Conservation (phyloP, 2,329 filamentous ascomycete species). For the Claviceps paspali region DNA sequence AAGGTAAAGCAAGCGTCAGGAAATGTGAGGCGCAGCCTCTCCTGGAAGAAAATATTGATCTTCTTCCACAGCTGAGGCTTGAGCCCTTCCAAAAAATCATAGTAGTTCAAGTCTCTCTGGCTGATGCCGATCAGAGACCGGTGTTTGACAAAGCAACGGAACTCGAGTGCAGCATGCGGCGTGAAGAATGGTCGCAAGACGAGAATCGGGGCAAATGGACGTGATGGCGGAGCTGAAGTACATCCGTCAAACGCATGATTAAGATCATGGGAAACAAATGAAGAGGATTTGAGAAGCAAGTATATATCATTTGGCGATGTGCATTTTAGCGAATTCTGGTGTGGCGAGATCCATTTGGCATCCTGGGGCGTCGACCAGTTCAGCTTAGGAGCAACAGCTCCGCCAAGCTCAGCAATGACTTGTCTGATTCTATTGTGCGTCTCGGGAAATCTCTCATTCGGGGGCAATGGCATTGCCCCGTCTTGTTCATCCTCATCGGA, state of each 20-base stretch:
- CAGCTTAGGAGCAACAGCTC: conserved; percentile 77
- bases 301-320: conserved; percentile 82
- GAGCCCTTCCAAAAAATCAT: conserved; percentile 58
- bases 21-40: conserved; percentile 60
- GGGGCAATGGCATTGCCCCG: conserved; percentile 22
- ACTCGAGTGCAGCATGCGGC: conserved; percentile 82
- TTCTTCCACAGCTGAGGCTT: conserved; percentile 49
- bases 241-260: conserved; percentile 80
- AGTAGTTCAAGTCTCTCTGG: conserved; percentile 83
- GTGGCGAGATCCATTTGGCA: conserved; percentile 73
- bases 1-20: conserved; percentile 75
- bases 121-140: conserved; percentile 67
- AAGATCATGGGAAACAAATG: conserved; percentile 87
- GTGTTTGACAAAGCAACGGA: conserved; percentile 85
- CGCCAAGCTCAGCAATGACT: conserved; percentile 67
- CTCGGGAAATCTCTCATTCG: conserved; percentile 48
- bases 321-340: conserved; percentile 86
- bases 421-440: conserved; percentile 63
- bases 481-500: conserved; percentile 34
- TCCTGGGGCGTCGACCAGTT: conserved; percentile 98
- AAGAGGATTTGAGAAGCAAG: conserved; percentile 82
- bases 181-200: conserved; percentile 79
- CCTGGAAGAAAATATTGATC: conserved; percentile 63
- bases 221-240: conserved; percentile 22
- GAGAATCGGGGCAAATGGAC: conserved; percentile 56